Conservation (phyloP, 441 rosid species). For the Hura crepitans region DNA sequence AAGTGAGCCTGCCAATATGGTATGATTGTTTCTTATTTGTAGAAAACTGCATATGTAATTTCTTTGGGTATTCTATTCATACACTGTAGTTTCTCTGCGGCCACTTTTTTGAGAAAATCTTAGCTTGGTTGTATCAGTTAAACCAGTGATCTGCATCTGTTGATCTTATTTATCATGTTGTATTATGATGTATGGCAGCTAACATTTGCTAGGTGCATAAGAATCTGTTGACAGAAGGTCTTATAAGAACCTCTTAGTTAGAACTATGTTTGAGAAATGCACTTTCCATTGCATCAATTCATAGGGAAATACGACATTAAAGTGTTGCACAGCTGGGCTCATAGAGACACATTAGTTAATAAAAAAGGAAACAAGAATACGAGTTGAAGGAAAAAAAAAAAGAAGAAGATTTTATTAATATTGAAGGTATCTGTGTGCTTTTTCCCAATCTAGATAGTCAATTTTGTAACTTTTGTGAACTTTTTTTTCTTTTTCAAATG, state of each 20-base stretch:
- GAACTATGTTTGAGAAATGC: not conserved
- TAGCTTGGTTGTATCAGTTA: not conserved
- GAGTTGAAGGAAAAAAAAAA: not conserved
- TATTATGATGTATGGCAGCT: not conserved
- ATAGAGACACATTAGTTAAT: not conserved
- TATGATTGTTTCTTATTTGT: slow-evolving; percentile 29
- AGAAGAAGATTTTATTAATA: not conserved
- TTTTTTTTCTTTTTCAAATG: not conserved
- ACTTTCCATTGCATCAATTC: not conserved
- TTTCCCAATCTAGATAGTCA: not conserved
- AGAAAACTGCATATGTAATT: slow-evolving; percentile 18
- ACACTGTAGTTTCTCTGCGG: not conserved
- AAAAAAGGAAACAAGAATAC: not conserved
- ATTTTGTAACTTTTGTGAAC: not conserved
- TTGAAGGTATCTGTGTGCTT: not conserved
- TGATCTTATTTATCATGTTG: not conserved
- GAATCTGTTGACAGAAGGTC: not conserved
- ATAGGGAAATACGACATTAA: not conserved
- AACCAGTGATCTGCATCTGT: not conserved
- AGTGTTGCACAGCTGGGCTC: not conserved
- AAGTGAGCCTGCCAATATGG: slow-evolving; percentile 78
- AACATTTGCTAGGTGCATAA: not conserved
- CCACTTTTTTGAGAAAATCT: not conserved
- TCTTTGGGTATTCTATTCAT: not conserved
- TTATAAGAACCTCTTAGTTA: slow-evolving; percentile 1